These are phyloP conservation scores for Annulohypoxylon nitens DNA, from an alignment of 495 filamentous ascomycete species.

Conservation along the genomic window DNA sequence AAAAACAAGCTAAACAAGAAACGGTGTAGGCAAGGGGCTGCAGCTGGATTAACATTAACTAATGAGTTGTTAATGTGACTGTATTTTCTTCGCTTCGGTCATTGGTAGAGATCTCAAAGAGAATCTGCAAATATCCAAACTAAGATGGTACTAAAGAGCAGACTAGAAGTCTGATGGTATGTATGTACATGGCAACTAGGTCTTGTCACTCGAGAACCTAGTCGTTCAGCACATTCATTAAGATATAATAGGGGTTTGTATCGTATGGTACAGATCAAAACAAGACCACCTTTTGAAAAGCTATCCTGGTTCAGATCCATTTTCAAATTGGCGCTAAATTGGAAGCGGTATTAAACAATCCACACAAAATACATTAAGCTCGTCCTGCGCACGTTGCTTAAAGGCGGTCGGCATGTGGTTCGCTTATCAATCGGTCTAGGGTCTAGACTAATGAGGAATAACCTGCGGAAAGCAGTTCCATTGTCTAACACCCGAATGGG, in stretches of 20 bases:
- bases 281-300: constrained; percentile 9
- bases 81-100: neutral
- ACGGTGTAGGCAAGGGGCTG: constrained; percentile 34
- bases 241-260: constrained; percentile 18
- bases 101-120: constrained; percentile 1
- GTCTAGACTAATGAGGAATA: constrained; percentile 32
- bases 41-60: constrained; percentile 19
- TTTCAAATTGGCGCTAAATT: constrained; percentile 28
- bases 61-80: constrained; percentile 8
- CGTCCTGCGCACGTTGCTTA: constrained; percentile 28
- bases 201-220: neutral
- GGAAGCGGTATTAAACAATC: constrained; percentile 32
- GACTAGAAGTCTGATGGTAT: neutral
- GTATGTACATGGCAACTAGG: neutral
- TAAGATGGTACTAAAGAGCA: constrained; percentile 8
- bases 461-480: constrained; percentile 17
- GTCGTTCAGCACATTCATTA: neutral
- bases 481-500: constrained; percentile 10
- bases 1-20: constrained; percentile 7
- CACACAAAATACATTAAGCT: constrained; percentile 32
- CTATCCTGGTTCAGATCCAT: constrained; percentile 19
- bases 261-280: neutral
- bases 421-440: constrained; percentile 35
- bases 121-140: neutral
- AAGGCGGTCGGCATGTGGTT: constrained; percentile 29